Percentiles rank a stretch among this genome's conserved stretches.
Evolutionary conservation across 208 protist species (phyloP).

Genomic region (Giardia muris): DNA sequence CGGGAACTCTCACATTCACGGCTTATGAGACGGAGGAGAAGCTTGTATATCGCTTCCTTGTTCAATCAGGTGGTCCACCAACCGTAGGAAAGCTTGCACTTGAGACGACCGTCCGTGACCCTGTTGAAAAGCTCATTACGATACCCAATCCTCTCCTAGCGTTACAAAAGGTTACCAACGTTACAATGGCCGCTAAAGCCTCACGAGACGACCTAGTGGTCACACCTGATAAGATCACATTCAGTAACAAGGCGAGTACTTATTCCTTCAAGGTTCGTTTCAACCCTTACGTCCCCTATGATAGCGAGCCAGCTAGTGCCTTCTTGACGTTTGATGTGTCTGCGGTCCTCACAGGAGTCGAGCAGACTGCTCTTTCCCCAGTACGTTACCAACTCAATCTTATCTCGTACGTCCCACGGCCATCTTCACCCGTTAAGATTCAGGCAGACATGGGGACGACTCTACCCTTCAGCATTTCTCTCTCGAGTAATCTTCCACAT

Average conservation of each 20-base stretch:
- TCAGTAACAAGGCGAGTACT: not conserved
- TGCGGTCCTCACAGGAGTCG: not conserved
- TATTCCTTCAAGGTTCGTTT: not conserved
- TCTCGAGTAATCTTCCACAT: not conserved
- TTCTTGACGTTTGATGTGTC: not conserved
- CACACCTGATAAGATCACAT: not conserved
- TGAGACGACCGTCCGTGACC: not conserved
- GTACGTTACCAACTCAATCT: not conserved
- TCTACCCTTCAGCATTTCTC: not conserved
- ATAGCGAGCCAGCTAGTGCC: not conserved
- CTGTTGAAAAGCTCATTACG: not conserved
- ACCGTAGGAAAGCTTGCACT: not conserved
- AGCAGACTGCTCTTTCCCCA: not conserved
- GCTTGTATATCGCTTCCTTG: not conserved
- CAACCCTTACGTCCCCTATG: not conserved
- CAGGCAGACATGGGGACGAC: slow-evolving; percentile 12
- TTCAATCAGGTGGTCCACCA: not conserved
- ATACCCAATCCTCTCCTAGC: slow-evolving; percentile 9
- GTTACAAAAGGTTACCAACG: not conserved
- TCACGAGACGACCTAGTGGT: not conserved
- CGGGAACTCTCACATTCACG: not conserved
- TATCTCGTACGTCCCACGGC: not conserved
- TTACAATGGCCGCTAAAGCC: not conserved
- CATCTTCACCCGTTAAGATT: slow-evolving; percentile 13
- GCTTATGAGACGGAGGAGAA: not conserved